Conservation (phyloP, 2,329 filamentous ascomycete genomes). For the Xylariaceae sp. region DNA sequence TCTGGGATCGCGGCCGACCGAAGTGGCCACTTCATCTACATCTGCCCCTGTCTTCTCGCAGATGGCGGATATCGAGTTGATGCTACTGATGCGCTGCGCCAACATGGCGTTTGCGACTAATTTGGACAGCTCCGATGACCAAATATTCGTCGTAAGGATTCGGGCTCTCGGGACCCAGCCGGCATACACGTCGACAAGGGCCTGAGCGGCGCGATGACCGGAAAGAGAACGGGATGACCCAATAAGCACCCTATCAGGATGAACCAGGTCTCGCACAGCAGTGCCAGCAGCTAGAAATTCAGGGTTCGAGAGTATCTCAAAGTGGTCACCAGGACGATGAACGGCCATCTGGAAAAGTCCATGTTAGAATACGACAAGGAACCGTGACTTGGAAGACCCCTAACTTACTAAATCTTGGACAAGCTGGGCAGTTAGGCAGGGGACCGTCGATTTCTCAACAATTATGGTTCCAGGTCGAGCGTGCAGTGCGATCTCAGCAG, state of each 20-base stretch:
- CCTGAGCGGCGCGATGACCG: slow-evolving; percentile 59
- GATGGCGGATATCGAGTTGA: slow-evolving; percentile 76
- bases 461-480: slow-evolving; percentile 66
- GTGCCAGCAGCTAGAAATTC: slow-evolving; percentile 78
- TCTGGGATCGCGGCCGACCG: slow-evolving; percentile 65
- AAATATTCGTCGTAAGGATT: slow-evolving; percentile 69
- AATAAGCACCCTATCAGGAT: slow-evolving; percentile 71
- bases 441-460: slow-evolving; percentile 79
- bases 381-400: neutral
- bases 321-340: slow-evolving; percentile 59
- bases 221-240: slow-evolving; percentile 59
- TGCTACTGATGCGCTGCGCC: slow-evolving; percentile 74
- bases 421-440: slow-evolving; percentile 60
- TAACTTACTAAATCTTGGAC: slow-evolving; percentile 11
- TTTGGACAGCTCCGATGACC: slow-evolving; percentile 75
- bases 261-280: slow-evolving; percentile 65
- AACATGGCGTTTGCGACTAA: slow-evolving; percentile 76
- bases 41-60: slow-evolving; percentile 74
- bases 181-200: slow-evolving; percentile 62
- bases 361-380: neutral
- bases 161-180: slow-evolving; percentile 64
- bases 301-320: slow-evolving; percentile 76
- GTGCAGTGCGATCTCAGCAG: slow-evolving; percentile 61
- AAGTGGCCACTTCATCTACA: slow-evolving; percentile 65
- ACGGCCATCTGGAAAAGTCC: slow-evolving; percentile 44